phyloP scores from a whole-genome alignment of 805 yeast species.

The Naumovozyma castellii region DNA sequence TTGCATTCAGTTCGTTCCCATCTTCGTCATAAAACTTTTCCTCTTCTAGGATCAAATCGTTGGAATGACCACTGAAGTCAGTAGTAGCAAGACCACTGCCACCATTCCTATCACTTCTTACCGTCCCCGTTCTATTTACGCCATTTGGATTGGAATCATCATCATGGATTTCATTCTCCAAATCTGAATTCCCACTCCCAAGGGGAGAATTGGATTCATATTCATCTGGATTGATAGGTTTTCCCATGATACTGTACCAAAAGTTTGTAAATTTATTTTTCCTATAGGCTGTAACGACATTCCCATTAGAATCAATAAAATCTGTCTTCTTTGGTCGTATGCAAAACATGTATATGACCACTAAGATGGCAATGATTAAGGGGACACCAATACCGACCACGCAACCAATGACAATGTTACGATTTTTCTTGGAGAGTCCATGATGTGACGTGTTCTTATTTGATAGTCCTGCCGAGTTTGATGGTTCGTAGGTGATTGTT shows the following conservation, averaged over 20 bases:
- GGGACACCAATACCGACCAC: conserved; percentile 66
- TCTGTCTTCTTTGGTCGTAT: conserved; percentile 20
- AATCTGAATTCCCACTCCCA: conserved; percentile 10
- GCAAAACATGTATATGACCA: conserved; percentile 17
- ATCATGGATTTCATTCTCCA: neutral
- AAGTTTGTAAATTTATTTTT: conserved; percentile 16
- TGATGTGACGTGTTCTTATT: conserved; percentile 7
- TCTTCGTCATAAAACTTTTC: conserved; percentile 17
- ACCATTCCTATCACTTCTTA: neutral
- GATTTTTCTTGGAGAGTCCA: conserved; percentile 39
- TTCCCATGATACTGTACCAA: conserved; percentile 18
- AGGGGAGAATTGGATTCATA: conserved; percentile 22
- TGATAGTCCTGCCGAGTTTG: conserved; percentile 19
- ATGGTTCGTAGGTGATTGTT: conserved; percentile 23
- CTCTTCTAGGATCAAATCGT: conserved; percentile 16
- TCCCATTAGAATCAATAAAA: conserved; percentile 27
- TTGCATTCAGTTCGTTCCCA: conserved; percentile 18
- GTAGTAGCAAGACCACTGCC: conserved; percentile 5
- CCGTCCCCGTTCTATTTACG: neutral
- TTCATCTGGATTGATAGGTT: conserved; percentile 15
- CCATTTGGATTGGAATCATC: neutral
- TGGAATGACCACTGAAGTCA: conserved; percentile 7
- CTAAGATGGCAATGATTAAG: conserved; percentile 23
- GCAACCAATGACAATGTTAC: conserved; percentile 52
- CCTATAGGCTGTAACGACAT: conserved; percentile 22